A percentile compares a stretch with the other conserved stretches of the same genome.
Evolutionary conservation across 164 flowering plant species (phyloP).

Genomic region (Vitis rupestris): DNA sequence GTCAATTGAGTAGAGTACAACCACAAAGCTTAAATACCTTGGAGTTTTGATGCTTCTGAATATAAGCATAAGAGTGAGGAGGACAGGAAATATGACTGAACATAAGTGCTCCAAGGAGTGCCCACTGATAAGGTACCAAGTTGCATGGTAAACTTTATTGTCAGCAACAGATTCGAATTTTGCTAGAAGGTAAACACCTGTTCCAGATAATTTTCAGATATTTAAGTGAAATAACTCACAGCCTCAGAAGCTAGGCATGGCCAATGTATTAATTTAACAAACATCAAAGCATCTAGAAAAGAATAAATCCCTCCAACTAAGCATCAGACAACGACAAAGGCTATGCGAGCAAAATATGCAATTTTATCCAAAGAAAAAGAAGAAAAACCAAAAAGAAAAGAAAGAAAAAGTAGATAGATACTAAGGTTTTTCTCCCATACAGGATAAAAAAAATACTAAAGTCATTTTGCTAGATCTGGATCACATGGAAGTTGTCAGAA

Average conservation of each 20-base stretch:
- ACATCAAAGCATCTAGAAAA: background rate
- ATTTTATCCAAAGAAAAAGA: background rate
- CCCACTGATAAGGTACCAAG: constrained; percentile 51
- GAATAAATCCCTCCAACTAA: background rate
- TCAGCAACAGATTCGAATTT: constrained; percentile 48
- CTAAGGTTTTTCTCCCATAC: too few species aligned
- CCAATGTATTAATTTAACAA: background rate
- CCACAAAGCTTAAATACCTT: constrained; percentile 27
- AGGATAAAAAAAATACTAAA: too few species aligned
- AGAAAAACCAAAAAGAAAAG: background rate
- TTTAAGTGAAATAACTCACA: too few species aligned
- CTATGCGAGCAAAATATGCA: background rate
- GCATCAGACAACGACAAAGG: background rate
- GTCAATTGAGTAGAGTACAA: background rate
- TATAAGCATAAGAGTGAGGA: constrained; percentile 47
- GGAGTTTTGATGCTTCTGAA: constrained; percentile 35
- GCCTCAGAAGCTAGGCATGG: too few species aligned
- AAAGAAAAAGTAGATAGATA: background rate
- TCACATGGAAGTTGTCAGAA: background rate
- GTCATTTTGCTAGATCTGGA: too few species aligned
- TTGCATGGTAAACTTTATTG: constrained; percentile 42
- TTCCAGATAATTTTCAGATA: background rate
- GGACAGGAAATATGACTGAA: constrained; percentile 41
- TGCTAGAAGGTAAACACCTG: constrained; percentile 43
- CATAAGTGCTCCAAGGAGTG: constrained; percentile 63